Evolutionary conservation across 805 yeast species (phyloP).

Genomic region (Schwanniomyces sp.): DNA sequence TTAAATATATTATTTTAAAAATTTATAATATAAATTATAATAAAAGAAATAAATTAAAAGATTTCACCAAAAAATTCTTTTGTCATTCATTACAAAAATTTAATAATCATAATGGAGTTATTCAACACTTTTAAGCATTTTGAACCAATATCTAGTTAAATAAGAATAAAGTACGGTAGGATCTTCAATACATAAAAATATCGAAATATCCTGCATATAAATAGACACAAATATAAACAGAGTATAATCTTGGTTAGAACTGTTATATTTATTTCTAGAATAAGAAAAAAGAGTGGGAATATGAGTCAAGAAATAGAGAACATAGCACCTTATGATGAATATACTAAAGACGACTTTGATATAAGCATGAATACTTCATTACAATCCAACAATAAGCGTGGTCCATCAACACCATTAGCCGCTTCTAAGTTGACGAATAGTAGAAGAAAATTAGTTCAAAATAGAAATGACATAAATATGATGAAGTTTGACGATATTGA

Average conservation of each 20-base stretch:
- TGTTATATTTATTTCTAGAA: neutral
- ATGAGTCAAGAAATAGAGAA: constrained; percentile 1
- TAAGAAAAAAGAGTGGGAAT: neutral
- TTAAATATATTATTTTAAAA: too few relatives aligned
- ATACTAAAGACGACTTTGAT: neutral
- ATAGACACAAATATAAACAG: neutral
- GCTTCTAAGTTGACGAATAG: constrained; percentile 20
- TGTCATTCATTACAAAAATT: too few relatives aligned
- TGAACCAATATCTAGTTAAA: too few relatives aligned
- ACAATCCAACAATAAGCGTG: constrained; percentile 19
- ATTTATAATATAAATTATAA: too few relatives aligned
- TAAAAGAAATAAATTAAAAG: too few relatives aligned
- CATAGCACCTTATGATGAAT: neutral
- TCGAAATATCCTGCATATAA: neutral
- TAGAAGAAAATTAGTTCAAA: constrained; percentile 14
- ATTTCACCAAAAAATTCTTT: too few relatives aligned
- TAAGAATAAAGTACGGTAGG: too few relatives aligned
- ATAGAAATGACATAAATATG: neutral
- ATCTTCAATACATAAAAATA: neutral
- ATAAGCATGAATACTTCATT: neutral
- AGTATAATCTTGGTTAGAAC: neutral
- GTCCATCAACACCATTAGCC: constrained; percentile 37
- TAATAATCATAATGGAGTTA: too few relatives aligned
- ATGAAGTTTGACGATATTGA: constrained; percentile 2
- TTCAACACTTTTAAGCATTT: too few relatives aligned